Conservation (phyloP, 2,329 filamentous ascomycete genomes). For the Ophiostoma populinum region DNA sequence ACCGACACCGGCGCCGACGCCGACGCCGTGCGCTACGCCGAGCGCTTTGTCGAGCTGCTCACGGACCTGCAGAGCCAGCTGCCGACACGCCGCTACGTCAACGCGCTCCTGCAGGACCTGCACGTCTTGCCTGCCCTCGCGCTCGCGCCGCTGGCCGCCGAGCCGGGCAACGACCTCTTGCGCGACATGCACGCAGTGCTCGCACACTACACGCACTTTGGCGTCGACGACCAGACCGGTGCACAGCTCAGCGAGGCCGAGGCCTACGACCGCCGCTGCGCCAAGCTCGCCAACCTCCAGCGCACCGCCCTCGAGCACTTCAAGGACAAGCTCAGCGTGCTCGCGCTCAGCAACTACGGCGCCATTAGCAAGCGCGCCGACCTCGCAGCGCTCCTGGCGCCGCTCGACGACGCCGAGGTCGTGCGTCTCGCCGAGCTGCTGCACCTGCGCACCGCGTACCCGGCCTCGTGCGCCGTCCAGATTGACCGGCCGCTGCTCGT, state of each 20-base stretch:
- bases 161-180: slow-evolving; percentile 57
- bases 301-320: slow-evolving; percentile 63
- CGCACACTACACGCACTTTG: slow-evolving; percentile 72
- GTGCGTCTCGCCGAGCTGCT: slow-evolving; percentile 49
- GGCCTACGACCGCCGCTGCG: slow-evolving; percentile 66
- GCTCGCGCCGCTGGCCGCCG: slow-evolving; percentile 61
- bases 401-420: slow-evolving; percentile 60
- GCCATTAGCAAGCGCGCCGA: slow-evolving; percentile 69
- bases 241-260: slow-evolving; percentile 54
- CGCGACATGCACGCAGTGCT: slow-evolving; percentile 69
- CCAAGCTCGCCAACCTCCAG: slow-evolving; percentile 61
- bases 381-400: slow-evolving; percentile 55
- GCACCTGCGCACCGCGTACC: slow-evolving; percentile 69
- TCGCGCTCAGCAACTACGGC: slow-evolving; percentile 84
- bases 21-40: slow-evolving; percentile 69
- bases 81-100: slow-evolving; percentile 85
- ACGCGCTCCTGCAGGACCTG: slow-evolving; percentile 70
- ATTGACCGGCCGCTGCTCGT: slow-evolving; percentile 46
- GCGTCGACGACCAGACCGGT: slow-evolving; percentile 81
- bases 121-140: slow-evolving; percentile 64
- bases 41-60: slow-evolving; percentile 82
- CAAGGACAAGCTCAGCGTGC: slow-evolving; percentile 75
- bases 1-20: slow-evolving; percentile 17
- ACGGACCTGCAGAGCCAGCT: slow-evolving; percentile 84
- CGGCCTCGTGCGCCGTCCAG: slow-evolving; percentile 46